phyloP scores from a whole-genome alignment of 305 asterid species.

The Fraxinus platypoda region DNA sequence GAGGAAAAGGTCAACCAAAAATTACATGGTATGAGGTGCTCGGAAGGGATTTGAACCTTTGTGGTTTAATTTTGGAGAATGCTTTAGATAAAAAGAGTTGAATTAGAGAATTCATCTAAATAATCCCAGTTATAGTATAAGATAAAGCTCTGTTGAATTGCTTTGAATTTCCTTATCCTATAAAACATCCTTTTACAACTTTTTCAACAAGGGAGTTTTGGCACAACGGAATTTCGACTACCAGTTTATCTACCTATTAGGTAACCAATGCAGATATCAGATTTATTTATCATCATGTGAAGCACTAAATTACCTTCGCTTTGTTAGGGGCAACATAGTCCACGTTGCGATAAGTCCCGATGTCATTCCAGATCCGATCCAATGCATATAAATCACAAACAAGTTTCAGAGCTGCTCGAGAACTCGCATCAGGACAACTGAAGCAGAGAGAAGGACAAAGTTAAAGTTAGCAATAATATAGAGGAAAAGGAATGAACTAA shows the following conservation, averaged over 20 bases:
- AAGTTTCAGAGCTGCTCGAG: conserved; percentile 77
- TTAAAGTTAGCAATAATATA: conserved; percentile 7
- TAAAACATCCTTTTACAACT: neutral
- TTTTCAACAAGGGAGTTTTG: neutral
- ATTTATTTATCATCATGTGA: neutral
- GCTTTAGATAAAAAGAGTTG: neutral
- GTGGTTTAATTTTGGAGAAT: neutral
- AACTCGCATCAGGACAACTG: conserved; percentile 77
- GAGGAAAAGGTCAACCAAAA: neutral
- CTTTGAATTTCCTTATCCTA: neutral
- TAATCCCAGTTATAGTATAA: neutral
- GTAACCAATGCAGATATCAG: neutral
- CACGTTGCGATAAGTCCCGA: conserved; percentile 94
- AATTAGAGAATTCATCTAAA: neutral
- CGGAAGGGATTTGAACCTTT: neutral
- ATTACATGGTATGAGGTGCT: neutral
- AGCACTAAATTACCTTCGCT: conserved; percentile 64
- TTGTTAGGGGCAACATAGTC: conserved; percentile 97
- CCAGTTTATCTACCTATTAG: neutral
- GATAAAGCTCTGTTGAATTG: neutral
- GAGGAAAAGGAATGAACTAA: neutral
- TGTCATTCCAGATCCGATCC: conserved; percentile 96
- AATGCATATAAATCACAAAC: conserved; percentile 84
- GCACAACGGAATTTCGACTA: neutral
- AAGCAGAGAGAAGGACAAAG: conserved; percentile 16